phyloP scores from a whole-genome alignment of 2,329 filamentous ascomycete species.

The Zymoseptoria ardabiliae region DNA sequence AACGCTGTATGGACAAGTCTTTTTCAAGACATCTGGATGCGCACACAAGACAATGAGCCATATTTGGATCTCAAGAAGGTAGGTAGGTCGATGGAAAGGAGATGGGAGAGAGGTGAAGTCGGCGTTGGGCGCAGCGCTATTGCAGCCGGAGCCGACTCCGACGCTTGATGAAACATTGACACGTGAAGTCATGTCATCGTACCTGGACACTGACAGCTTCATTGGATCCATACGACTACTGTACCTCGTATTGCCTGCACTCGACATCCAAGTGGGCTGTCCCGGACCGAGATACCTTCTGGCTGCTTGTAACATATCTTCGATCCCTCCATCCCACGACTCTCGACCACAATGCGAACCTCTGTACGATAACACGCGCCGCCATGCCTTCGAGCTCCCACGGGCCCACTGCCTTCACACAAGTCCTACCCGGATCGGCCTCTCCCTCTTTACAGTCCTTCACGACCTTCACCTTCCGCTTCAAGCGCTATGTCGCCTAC shows the following conservation, averaged over 20 bases:
- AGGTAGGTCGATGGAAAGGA: not conserved
- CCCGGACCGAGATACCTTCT: not conserved
- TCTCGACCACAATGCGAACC: not conserved
- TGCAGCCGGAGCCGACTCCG: not conserved
- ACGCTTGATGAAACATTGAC: not conserved
- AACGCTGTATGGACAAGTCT: no score
- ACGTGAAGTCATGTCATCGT: not conserved
- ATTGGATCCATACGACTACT: not conserved
- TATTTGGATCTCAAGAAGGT: not conserved
- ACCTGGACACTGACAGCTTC: not conserved
- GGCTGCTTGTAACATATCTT: not conserved
- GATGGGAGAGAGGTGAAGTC: not conserved
- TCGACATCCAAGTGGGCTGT: not conserved
- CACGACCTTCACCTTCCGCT: conserved; percentile 65
- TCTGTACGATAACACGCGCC: conserved; percentile 10
- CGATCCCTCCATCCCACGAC: not conserved
- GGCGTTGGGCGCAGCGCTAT: not conserved
- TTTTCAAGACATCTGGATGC: no score
- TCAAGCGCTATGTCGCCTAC: conserved; percentile 69
- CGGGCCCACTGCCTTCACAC: conserved; percentile 21
- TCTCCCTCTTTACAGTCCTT: conserved; percentile 70
- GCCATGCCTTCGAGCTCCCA: conserved; percentile 27
- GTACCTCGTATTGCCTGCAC: no score
- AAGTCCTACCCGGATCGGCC: conserved; percentile 69
- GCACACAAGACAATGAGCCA: not conserved